These are phyloP conservation scores for Schwanniomyces polymorphus DNA, from an alignment of 805 yeast species.

Conservation along the genomic window DNA sequence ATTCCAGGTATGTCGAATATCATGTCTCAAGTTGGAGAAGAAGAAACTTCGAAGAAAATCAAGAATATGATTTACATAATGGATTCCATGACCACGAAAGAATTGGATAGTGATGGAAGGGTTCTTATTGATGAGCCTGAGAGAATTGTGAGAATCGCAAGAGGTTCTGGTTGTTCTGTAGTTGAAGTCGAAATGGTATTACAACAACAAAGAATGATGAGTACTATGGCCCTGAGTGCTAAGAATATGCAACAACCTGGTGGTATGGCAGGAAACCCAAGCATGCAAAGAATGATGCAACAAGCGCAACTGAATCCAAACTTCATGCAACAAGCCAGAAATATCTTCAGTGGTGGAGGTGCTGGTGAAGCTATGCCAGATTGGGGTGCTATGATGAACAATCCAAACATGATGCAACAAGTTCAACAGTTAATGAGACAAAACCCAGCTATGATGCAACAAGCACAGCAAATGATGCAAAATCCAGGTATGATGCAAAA, in stretches of 20 bases:
- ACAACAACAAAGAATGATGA: constrained; percentile 91
- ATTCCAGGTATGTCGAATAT: constrained; percentile 86
- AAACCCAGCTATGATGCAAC: constrained; percentile 47
- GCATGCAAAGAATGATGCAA: constrained; percentile 54
- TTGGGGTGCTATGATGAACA: constrained; percentile 63
- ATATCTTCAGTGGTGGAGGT: constrained; percentile 52
- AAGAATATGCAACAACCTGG: constrained; percentile 34
- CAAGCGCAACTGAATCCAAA: constrained; percentile 52
- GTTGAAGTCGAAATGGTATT: constrained; percentile 91
- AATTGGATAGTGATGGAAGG: constrained; percentile 86
- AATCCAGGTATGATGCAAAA: constrained; percentile 70
- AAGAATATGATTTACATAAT: constrained; percentile 86
- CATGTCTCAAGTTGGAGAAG: constrained; percentile 87
- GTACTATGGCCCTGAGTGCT: constrained; percentile 80
- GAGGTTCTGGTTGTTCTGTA: constrained; percentile 91
- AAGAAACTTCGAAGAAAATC: constrained; percentile 80
- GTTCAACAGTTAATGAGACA: constrained; percentile 48
- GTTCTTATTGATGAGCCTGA: constrained; percentile 78
- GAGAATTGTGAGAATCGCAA: constrained; percentile 85
- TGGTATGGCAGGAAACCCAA: constrained; percentile 32
- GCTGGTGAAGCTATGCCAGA: constrained; percentile 41
- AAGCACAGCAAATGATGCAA: constrained; percentile 44
- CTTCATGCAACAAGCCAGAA: constrained; percentile 63
- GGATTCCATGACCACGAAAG: constrained; percentile 95
- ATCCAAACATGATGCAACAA: constrained; percentile 49